phyloP scores from a whole-genome alignment of 805 yeast species.

The Yarrowia alimentaria region DNA sequence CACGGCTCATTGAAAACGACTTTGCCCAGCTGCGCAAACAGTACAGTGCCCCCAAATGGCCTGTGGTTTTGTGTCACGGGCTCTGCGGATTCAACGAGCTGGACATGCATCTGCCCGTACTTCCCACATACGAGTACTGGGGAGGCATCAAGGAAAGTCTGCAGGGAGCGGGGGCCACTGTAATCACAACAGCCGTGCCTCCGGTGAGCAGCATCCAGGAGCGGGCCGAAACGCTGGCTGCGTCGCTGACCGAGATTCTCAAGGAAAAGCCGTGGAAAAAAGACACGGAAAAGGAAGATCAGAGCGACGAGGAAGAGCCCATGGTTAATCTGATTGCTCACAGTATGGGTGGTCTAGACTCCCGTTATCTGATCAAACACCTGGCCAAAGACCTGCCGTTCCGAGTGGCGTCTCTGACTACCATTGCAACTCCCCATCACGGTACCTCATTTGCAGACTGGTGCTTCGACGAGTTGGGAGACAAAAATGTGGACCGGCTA shows the following conservation, averaged over 20 bases:
- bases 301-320: slow-evolving; percentile 13
- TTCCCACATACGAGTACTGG: slow-evolving; percentile 68
- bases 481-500: slow-evolving; percentile 5
- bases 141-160: slow-evolving; percentile 68
- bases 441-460: slow-evolving; percentile 84
- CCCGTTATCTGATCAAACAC: slow-evolving; percentile 67
- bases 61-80: slow-evolving; percentile 84
- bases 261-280: slow-evolving; percentile 12
- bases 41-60: slow-evolving; percentile 61
- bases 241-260: slow-evolving; percentile 13
- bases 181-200: slow-evolving; percentile 73
- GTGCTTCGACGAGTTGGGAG: slow-evolving; percentile 27
- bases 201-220: slow-evolving; percentile 74
- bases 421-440: slow-evolving; percentile 83
- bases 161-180: slow-evolving; percentile 61
- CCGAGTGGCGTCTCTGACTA: slow-evolving; percentile 71
- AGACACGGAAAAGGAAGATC: slow-evolving; percentile 13
- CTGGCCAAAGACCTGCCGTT: slow-evolving; percentile 47
- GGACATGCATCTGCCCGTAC: slow-evolving; percentile 42
- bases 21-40: slow-evolving; percentile 38
- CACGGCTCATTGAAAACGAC: slow-evolving; percentile 30
- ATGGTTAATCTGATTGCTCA: slow-evolving; percentile 79
- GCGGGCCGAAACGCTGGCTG: slow-evolving; percentile 56
- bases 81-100: slow-evolving; percentile 73
- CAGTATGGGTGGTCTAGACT: slow-evolving; percentile 93